Conservation (phyloP, 441 rosid species). For the Manihot esculenta region DNA sequence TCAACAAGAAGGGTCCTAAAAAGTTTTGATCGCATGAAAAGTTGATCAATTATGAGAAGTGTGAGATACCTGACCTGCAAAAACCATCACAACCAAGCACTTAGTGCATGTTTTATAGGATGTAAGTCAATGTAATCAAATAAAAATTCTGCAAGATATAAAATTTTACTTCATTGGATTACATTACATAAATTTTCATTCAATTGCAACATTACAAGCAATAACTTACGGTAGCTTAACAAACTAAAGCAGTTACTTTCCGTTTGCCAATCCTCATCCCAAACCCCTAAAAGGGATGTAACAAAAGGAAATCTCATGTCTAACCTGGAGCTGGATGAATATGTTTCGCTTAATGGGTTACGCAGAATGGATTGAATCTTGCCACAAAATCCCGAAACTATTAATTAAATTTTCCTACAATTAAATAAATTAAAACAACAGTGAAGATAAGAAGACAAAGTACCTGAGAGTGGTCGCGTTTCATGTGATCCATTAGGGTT, state of each 20-base stretch:
- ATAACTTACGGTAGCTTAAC: background rate
- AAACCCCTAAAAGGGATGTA: background rate
- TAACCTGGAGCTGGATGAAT: too few species aligned
- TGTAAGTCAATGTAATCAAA: too few species aligned
- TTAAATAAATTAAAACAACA: background rate
- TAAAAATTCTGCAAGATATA: too few species aligned
- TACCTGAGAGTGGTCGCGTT: conserved; percentile 84
- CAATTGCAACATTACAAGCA: too few species aligned
- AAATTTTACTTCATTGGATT: too few species aligned
- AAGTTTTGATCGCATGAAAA: conserved; percentile 90
- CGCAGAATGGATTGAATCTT: too few species aligned
- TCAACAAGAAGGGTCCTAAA: conserved; percentile 66
- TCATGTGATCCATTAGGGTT: conserved; percentile 82
- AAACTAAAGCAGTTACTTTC: background rate
- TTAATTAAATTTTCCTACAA: background rate
- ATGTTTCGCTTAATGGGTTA: background rate
- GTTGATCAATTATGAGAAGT: conserved; percentile 80
- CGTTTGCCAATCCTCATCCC: background rate
- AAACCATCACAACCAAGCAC: conserved; percentile 1
- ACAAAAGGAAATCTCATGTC: too few species aligned
- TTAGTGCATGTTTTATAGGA: background rate
- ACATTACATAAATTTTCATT: too few species aligned
- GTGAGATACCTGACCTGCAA: conserved; percentile 77
- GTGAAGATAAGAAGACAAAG: background rate
- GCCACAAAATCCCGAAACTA: background rate